phyloP scores from a whole-genome alignment of 768 basidiomycete species.

The Gyrodon lividus region DNA sequence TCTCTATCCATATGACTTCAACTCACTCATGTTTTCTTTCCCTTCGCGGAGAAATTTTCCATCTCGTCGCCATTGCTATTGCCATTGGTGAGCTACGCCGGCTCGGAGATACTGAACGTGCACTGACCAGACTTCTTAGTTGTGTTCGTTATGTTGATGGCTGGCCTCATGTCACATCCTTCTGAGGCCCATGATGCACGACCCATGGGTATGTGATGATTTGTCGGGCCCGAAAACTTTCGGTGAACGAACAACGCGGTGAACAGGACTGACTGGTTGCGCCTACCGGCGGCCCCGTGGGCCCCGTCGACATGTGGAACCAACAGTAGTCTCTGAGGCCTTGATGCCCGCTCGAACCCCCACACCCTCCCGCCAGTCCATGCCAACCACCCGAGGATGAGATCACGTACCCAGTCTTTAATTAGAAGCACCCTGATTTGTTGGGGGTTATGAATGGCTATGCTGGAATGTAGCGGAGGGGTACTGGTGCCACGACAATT shows the following conservation, averaged over 20 bases:
- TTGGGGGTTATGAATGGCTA: too few species aligned
- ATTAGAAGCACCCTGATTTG: background rate
- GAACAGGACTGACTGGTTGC: background rate
- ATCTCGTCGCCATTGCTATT: background rate
- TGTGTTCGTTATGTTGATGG: background rate
- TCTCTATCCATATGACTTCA: slow-evolving; percentile 1
- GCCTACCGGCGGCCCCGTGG: background rate
- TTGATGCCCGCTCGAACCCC: background rate
- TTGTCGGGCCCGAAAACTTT: background rate
- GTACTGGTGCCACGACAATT: too few species aligned
- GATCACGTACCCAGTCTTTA: too few species aligned
- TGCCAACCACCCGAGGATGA: too few species aligned
- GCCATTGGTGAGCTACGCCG: slow-evolving; percentile 4
- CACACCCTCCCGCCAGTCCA: background rate
- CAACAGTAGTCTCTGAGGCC: background rate
- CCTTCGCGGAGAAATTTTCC: background rate
- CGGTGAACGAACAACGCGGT: background rate
- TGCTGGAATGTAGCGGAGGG: too few species aligned
- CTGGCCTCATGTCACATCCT: background rate
- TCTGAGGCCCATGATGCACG: background rate
- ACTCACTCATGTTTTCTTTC: background rate
- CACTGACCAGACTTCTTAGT: background rate
- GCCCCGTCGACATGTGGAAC: background rate
- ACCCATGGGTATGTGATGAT: background rate
- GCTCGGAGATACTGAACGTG: background rate